Evolutionary conservation across 2,329 filamentous ascomycete species (phyloP).

Genomic region (Botryotinia calthae): DNA sequence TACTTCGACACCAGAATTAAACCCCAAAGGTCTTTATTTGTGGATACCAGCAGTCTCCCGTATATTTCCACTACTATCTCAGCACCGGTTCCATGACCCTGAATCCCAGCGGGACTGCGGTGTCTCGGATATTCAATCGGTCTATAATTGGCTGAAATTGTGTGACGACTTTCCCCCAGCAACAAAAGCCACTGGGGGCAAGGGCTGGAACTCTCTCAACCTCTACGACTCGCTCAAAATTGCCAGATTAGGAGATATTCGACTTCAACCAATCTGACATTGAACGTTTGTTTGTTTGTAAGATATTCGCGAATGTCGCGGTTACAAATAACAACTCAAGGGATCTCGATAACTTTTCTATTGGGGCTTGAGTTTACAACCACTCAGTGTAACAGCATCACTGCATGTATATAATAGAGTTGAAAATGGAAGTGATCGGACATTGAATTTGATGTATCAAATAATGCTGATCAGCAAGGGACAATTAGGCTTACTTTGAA

Average conservation of each 20-base stretch:
- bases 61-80: background rate
- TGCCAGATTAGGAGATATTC: background rate
- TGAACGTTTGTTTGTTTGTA: background rate
- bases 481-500: background rate
- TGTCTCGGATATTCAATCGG: background rate
- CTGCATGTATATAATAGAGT: background rate
- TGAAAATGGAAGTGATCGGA: background rate
- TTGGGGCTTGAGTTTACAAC: background rate
- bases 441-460: background rate
- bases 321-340: background rate
- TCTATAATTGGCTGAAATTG: background rate
- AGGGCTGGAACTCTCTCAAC: background rate
- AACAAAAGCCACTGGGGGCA: constrained; percentile 4
- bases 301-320: background rate
- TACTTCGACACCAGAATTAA: background rate
- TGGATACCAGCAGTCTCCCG: background rate
- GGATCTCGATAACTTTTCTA: background rate
- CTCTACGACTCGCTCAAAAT: background rate
- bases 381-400: background rate
- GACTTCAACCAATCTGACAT: background rate
- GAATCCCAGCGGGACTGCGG: background rate
- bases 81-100: background rate
- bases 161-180: background rate
- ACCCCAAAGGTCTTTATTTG: background rate
- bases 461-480: background rate